phyloP scores from a whole-genome alignment of 169 alveolate species.

The Eimeria necatrix region DNA sequence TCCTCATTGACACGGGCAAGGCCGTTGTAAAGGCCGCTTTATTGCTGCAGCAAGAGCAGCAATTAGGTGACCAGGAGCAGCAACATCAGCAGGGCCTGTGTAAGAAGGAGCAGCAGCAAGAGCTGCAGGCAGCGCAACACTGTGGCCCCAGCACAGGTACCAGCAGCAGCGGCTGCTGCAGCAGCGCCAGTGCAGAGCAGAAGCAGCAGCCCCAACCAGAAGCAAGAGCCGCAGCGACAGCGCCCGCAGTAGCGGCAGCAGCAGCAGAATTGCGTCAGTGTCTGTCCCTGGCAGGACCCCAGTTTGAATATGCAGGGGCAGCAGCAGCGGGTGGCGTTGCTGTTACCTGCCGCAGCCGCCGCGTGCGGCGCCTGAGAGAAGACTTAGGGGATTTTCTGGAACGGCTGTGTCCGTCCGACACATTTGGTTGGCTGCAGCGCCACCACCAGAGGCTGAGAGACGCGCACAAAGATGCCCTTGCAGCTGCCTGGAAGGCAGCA shows the following conservation, averaged over 20 bases:
- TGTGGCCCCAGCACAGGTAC: no score
- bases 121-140: background rate
- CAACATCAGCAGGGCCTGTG: background rate
- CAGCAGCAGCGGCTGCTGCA: background rate
- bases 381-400: background rate
- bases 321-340: conserved; percentile 13
- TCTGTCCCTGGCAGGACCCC: background rate
- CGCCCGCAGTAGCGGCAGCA: conserved; percentile 20
- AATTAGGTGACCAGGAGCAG: background rate
- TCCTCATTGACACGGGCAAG: background rate
- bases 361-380: background rate
- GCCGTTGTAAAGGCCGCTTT: background rate
- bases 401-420: conserved; percentile 13
- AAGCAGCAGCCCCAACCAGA: background rate
- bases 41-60: conserved; percentile 21
- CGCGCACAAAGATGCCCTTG: conserved; percentile 30
- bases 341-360: conserved; percentile 54
- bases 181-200: background rate
- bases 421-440: conserved; percentile 44
- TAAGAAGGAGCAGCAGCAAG: background rate
- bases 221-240: background rate
- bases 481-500: conserved; percentile 3
- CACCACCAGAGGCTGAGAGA: background rate
- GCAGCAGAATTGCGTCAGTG: conserved; percentile 24
- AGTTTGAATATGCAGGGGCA: conserved; percentile 22